phyloP scores from a whole-genome alignment of 2,329 filamentous ascomycete species.

The Neocucurbitaria cava region DNA sequence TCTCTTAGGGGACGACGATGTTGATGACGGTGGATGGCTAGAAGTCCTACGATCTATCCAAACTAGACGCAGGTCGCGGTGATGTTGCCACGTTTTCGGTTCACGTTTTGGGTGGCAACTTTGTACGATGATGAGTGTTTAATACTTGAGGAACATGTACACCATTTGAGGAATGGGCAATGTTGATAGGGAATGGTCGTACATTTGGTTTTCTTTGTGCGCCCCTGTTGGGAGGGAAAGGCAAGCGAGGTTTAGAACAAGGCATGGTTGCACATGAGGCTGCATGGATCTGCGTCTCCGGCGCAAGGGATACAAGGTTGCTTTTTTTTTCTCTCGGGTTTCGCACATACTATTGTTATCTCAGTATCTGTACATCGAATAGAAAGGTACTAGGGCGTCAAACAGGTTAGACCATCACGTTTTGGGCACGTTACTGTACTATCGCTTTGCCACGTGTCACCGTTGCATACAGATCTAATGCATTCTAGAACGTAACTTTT shows the following conservation, averaged over 20 bases:
- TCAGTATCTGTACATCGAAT: constrained; percentile 3
- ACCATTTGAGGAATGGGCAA: neutral
- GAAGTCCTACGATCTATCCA: constrained; percentile 39
- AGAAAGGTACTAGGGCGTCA: constrained; percentile 7
- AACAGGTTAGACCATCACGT: neutral
- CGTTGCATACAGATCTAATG: neutral
- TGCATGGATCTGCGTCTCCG: constrained; percentile 11
- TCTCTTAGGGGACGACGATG: constrained; percentile 32
- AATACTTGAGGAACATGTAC: constrained; percentile 6
- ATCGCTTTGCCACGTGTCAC: neutral
- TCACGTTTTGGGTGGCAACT: constrained; percentile 11
- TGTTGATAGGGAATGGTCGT: neutral
- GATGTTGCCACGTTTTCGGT: constrained; percentile 12
- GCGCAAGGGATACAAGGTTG: constrained; percentile 9
- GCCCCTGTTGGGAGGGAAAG: neutral
- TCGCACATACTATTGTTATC: constrained; percentile 10
- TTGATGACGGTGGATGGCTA: constrained; percentile 41
- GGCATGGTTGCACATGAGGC: constrained; percentile 8
- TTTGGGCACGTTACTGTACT: neutral
- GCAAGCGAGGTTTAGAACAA: constrained; percentile 8
- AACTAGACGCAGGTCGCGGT: constrained; percentile 28
- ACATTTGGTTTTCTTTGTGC: constrained; percentile 2
- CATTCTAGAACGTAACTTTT: no score
- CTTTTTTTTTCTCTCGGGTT: neutral
- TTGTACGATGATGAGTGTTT: constrained; percentile 26